Base-by-base conservation (phyloP, 495 filamentous ascomycete genomes). In the Neurospora pannonica region DNA sequence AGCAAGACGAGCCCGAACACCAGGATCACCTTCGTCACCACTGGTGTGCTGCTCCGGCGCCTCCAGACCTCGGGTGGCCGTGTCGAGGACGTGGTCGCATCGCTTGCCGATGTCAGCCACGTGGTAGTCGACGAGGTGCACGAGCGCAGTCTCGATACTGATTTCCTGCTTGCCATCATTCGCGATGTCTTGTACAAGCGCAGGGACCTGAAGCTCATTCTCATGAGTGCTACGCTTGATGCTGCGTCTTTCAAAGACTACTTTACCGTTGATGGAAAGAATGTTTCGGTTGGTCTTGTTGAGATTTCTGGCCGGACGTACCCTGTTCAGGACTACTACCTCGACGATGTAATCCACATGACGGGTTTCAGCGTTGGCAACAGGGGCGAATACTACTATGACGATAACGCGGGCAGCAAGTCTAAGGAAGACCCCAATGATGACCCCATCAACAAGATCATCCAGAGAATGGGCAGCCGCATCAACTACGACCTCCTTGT, bases 221-320 rank as follows among this genome's bases (percentile, higher is more conserved):
- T 99, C n/a, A 99, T 99, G 97, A 97, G 94, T 80, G 96, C 96
- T 15, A 99, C 96, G 8, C 89, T 99, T 4, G 96, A 99, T 82
- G 95, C 97, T 11, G 87, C 89, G 4, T 89, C 95, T 5, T 99
- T 98, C 81, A 90, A 89, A 73, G 84, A 87, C 42, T 99, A 99
- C 81, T 98, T 99, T 80, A 88, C 88, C 17, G 88, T 87, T 11
- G 85, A 87, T 24, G 73, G 70, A 8, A 74, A 75, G 37, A 83
- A 84, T 10, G 85, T 89, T 37, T 85, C 84, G 15, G 94, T 98
- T 73, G 92, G 91, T 3, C 74, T 89, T 72, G 90, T 98, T 15
- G 92, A 96, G 80, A 98, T 99, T 73, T 86, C 91, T 62, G 96
- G 96, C 19, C 88, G 96, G 62, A 98, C 95, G 34, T 94, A 91